A percentile compares a stretch with the other conserved stretches of the same genome.
phyloP scores from a whole-genome alignment of 2,329 filamentous ascomycete species.

The Pyrenochaeta sp. region DNA sequence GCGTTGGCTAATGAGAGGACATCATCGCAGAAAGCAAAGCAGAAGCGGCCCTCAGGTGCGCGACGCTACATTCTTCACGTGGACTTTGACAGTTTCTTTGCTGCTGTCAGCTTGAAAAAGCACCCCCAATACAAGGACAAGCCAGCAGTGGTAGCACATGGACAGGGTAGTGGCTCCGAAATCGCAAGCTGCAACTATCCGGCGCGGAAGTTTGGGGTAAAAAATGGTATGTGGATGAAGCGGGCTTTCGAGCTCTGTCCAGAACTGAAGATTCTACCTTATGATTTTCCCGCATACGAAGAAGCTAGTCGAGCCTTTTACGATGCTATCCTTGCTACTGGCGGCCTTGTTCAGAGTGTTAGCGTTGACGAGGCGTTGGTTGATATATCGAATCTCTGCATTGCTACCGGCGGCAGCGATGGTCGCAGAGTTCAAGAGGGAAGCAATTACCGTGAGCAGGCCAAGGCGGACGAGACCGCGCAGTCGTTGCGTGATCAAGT shows the following conservation, averaged over 20 bases:
- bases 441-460: conserved; percentile 79
- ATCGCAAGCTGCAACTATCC: conserved; percentile 98
- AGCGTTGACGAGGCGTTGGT: conserved; percentile 95
- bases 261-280: conserved; percentile 87
- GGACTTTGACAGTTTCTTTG: conserved; percentile 99
- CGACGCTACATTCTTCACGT: conserved; percentile 91
- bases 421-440: conserved; percentile 72
- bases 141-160: conserved; percentile 89
- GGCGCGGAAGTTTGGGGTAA: conserved; percentile 84
- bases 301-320: conserved; percentile 90
- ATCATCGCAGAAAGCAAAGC: conserved; percentile 59
- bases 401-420: conserved; percentile 71
- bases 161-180: conserved; percentile 84
- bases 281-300: conserved; percentile 95
- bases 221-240: conserved; percentile 99
- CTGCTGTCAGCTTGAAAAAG: conserved; percentile 84
- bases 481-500: conserved; percentile 72
- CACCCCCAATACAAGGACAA: conserved; percentile 78
- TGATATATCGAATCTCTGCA: conserved; percentile 78
- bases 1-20: conserved; percentile 76
- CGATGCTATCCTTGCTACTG: conserved; percentile 78
- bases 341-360: conserved; percentile 90
- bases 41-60: conserved; percentile 67
- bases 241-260: conserved; percentile 83
- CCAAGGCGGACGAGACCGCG: conserved; percentile 77